Evolutionary conservation across 768 basidiomycete species (phyloP), one percentile per base, ranked within the genome.

Genomic region (Suillus discolor): DNA sequence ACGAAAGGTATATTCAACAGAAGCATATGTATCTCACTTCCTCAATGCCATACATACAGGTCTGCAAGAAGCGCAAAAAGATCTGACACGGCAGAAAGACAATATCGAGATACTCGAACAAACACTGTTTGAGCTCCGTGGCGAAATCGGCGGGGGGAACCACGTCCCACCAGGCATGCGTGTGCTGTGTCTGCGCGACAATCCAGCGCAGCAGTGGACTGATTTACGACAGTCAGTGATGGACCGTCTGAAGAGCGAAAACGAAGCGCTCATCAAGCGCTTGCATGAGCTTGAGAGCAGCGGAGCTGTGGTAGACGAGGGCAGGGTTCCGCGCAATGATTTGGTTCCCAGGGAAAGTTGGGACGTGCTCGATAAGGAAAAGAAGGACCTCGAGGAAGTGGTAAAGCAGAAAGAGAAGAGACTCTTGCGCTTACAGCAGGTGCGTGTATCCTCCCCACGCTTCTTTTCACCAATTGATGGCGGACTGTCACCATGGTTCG

Each of bases 121-220:
- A 73, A 81, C 83, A 12, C 83, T 95, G 9, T 93, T 92, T 72
- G 91, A 94, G 62, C 82, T 94, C 2, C 79, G 84, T 4, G 92
- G 92, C 0, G 88, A 91, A 74, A 88, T 93, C 34, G 92, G 88
- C 0, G 86, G 84, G 0, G 94, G 93, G 4, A 79, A 88, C 49
- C 90, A 93, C 69, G 82, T 93, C 0, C 92, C 93, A 0, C 90
- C 90, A 0, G 85, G 85, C 45, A 81, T 85, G 23, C 88, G 90
- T 6, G 83, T 94, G 1, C 76, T 94, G n/a, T 83, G 86, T 59
- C 76, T 96, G 68, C 78, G 77, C 9, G 88, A 91, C 54, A 96
- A 96, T 70, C 96, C 96, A 0, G 93, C 92, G n/a, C 84, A 89
- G 69, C 82, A 89, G 68, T 93, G 94, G 87, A 86, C 86, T 16